phyloP scores from a whole-genome alignment of 768 basidiomycete genomes.

The Lanmaoa pseudosensibilis region DNA sequence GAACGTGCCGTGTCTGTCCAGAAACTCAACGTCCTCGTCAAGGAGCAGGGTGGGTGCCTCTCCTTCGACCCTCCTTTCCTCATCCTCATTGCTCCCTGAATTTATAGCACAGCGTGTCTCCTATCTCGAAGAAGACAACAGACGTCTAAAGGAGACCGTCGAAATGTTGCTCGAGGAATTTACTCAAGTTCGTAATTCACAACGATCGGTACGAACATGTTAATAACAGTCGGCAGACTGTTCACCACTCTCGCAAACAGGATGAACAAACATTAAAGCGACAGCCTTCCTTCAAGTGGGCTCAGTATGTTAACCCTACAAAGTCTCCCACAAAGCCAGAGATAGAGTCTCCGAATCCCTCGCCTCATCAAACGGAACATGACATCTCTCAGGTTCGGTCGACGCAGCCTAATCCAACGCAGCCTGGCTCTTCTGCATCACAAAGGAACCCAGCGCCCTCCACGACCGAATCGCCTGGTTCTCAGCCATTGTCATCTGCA shows the following conservation, averaged over 20 bases:
- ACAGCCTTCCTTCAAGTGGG: conserved; percentile 89
- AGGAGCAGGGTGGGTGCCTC: conserved; percentile 64
- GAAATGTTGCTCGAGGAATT: conserved; percentile 70
- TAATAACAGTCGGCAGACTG: conserved; percentile 3
- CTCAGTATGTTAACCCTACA: conserved; percentile 70
- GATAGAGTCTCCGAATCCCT: conserved; percentile 73
- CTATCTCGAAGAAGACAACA: conserved; percentile 76
- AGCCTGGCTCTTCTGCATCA: conserved; percentile 31
- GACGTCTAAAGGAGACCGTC: conserved; percentile 60
- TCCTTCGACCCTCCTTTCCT: not conserved
- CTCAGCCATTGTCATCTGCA: conserved; percentile 30
- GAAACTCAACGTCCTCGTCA: conserved; percentile 62
- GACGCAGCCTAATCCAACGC: conserved; percentile 16
- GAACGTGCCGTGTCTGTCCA: conserved; percentile 62
- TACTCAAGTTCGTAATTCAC: conserved; percentile 40
- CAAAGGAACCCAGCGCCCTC: conserved; percentile 28
- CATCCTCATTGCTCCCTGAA: conserved; percentile 4
- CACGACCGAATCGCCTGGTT: conserved; percentile 29
- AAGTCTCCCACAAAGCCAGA: conserved; percentile 81
- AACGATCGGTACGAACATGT: conserved; percentile 17
- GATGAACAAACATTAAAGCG: conserved; percentile 54
- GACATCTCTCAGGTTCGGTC: conserved; percentile 48
- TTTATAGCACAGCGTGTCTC: conserved; percentile 66
- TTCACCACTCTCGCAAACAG: conserved; percentile 17
- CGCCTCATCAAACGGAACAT: conserved; percentile 76